Base-by-base conservation (phyloP, 257 asterid genomes). In the Penstemon newberryi region DNA sequence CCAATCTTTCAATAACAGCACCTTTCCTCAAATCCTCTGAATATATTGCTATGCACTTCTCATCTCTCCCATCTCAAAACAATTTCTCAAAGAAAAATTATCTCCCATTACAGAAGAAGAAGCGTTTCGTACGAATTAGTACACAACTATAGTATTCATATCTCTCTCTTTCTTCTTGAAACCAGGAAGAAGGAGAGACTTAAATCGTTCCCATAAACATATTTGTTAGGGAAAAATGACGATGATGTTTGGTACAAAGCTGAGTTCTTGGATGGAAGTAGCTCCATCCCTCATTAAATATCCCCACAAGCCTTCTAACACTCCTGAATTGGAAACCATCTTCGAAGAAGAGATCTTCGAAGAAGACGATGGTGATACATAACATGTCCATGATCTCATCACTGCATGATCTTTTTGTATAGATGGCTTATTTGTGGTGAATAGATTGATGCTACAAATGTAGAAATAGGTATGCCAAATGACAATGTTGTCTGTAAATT, bases 181-280 rank as follows among this genome's bases (percentile, higher is more conserved):
- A 18, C 15, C 8, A 38, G 73, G 72, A 60, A 63, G 63, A 54
- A 39, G 46, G 75, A 51, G 75, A 63, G 75, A 60, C 57, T 8
- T 6, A 7, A 5, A 2, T 36, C 58, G 3, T 50, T 10, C 33
- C 33, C 2, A 25, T 2, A 25, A 25, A 25, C 33, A 25, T 25
- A 25, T 25, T 25, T 25, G 2, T 25, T 1, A 25, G 33, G 33
- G 1, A 40, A 42, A 62, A 53, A 74, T 74, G 73, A 54, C 54
- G 36, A 67, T 43, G 15, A 54, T 40, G 8, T 33, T 12, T 13
- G n/a, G 40, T 44, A 19, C 53, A n/a, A 62, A 63, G 19, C 44
- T 46, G 13, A 47, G 7, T 13, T 64, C 58, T 1, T 75, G 79
- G 75, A 63, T 75, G 79, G 79, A 63, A 13, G 75, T 75, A 38